Percentiles rank a stretch among this genome's conserved stretches.
Conservation (phyloP, 352 stramenopile species). For the Phytophthora meadii region DNA sequence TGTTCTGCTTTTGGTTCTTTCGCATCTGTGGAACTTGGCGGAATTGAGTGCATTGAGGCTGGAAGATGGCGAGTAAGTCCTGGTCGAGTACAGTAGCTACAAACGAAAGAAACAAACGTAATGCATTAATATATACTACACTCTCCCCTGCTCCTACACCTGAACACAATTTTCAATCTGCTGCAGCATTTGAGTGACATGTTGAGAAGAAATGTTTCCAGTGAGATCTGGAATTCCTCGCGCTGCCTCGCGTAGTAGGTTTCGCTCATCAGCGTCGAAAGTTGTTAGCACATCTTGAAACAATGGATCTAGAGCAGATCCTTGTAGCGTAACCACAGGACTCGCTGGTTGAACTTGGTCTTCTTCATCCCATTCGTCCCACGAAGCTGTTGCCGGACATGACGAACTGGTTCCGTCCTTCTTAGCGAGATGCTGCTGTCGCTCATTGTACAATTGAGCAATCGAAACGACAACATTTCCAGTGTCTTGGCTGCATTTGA, state of each 20-base stretch:
- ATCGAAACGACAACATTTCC: constrained; percentile 5
- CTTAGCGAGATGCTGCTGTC: constrained; percentile 11
- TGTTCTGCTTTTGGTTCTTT: constrained; percentile 29
- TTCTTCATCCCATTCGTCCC: constrained; percentile 57
- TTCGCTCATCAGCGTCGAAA: constrained; percentile 10
- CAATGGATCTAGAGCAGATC: constrained; percentile 1
- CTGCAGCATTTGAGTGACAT: constrained; percentile 29
- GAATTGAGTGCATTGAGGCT: constrained; percentile 22
- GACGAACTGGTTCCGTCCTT: constrained; percentile 4
- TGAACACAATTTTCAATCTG: constrained; percentile 22
- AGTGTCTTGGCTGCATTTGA: background rate
- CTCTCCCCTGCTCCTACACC: background rate
- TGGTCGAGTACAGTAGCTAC: background rate
- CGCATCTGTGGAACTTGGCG: constrained; percentile 30
- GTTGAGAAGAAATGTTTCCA: constrained; percentile 6
- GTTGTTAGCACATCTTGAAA: constrained; percentile 21
- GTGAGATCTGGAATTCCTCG: background rate
- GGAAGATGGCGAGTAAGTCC: constrained; percentile 8
- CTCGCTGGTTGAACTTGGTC: constrained; percentile 25
- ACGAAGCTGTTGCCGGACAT: constrained; percentile 14
- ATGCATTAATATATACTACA: constrained; percentile 2
- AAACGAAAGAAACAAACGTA: constrained; percentile 1
- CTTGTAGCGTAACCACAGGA: constrained; percentile 7
- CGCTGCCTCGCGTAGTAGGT: constrained; percentile 2
- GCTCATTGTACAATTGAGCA: constrained; percentile 20